These are phyloP conservation scores for Fistulifera pelliculosa DNA, from an alignment of 108 stramenopile species.

Conservation along the genomic window DNA sequence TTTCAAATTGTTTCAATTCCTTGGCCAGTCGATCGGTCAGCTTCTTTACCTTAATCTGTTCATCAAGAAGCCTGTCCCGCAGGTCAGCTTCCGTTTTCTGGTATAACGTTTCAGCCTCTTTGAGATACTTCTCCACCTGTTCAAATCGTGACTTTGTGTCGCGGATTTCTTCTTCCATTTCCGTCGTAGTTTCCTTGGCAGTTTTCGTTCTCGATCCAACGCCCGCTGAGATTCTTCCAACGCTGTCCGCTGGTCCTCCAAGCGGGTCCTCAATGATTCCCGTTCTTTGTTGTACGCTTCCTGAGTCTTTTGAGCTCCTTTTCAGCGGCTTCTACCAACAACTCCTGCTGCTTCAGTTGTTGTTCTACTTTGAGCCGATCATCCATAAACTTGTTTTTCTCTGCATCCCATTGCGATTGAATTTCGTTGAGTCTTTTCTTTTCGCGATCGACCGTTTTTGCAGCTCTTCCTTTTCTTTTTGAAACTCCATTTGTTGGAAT, in stretches of 20 bases:
- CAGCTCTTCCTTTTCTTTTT: constrained; percentile 25
- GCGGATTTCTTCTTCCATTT: constrained; percentile 7
- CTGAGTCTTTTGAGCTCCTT: constrained; percentile 2
- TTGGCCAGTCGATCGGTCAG: constrained; percentile 3
- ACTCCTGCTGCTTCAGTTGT: constrained; percentile 6
- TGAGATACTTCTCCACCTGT: constrained; percentile 10
- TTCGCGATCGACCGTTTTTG: constrained; percentile 19
- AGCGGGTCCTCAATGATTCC: background rate
- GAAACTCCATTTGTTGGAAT: constrained; percentile 45
- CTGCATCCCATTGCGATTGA: constrained; percentile 4
- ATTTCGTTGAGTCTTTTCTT: constrained; percentile 10
- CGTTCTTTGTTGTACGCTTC: constrained; percentile 3
- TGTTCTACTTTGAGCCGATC: constrained; percentile 6
- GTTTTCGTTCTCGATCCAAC: constrained; percentile 4
- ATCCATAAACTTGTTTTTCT: constrained; percentile 4
- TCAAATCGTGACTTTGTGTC: constrained; percentile 10
- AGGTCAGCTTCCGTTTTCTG: constrained; percentile 5
- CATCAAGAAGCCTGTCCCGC: constrained; percentile 4
- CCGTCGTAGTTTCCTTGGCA: constrained; percentile 14
- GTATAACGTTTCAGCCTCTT: constrained; percentile 8
- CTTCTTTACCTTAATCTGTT: constrained; percentile 9
- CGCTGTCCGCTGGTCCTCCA: constrained; percentile 3
- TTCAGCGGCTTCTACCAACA: constrained; percentile 1
- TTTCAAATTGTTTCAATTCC: constrained; percentile 10
- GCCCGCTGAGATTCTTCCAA: constrained; percentile 2